Percentiles rank a stretch among this genome's conserved stretches.
These are phyloP conservation scores for Leavenworthia alabamica DNA, from an alignment of 345 rosid genomes.

Conservation along the genomic window DNA sequence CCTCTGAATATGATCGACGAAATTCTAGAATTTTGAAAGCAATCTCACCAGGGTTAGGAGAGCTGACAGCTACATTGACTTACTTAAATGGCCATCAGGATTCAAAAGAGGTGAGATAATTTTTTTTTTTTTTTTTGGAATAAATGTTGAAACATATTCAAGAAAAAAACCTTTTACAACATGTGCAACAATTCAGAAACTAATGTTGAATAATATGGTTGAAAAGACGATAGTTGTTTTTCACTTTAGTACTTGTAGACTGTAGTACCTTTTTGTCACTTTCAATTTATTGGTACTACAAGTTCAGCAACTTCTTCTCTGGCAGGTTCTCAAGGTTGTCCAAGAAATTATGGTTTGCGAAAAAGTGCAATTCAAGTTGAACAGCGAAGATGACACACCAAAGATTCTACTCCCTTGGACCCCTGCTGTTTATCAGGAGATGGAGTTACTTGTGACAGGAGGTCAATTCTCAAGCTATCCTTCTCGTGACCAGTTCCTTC, in stretches of 20 bases:
- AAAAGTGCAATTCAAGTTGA: conserved; percentile 53
- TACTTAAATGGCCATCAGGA: conserved; percentile 46
- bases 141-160: no score
- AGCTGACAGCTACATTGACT: conserved; percentile 61
- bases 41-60: conserved; percentile 62
- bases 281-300: not conserved
- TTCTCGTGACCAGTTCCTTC: conserved; percentile 7
- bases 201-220: no score
- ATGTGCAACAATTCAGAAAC: no score
- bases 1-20: conserved; percentile 43
- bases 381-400: conserved; percentile 33
- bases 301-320: conserved; percentile 20
- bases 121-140: no score
- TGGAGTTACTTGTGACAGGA: conserved; percentile 70
- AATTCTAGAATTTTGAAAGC: conserved; percentile 58
- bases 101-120: conserved; percentile 59
- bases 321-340: conserved; percentile 60
- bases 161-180: no score
- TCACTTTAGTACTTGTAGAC: no score
- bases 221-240: no score
- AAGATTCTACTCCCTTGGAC: conserved; percentile 67
- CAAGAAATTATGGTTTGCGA: conserved; percentile 81
- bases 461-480: conserved; percentile 40
- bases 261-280: not conserved
- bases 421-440: conserved; percentile 74